phyloP scores from a whole-genome alignment of 108 stramenopile species.

The Poteriospumella lacustris region DNA sequence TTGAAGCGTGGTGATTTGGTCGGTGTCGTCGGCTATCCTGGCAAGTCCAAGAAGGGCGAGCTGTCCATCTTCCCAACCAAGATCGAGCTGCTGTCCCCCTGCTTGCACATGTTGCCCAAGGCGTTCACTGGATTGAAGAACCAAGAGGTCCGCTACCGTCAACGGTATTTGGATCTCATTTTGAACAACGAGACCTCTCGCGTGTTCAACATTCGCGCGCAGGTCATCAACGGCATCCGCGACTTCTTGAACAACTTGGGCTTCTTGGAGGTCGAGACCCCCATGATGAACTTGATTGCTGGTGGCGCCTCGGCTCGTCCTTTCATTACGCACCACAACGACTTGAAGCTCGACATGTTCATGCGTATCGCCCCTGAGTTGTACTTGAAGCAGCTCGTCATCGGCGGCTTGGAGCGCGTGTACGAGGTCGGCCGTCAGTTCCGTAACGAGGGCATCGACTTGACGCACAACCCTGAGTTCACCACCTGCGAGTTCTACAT shows the following conservation, averaged over 20 bases:
- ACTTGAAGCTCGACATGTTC: constrained; percentile 84
- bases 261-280: constrained; percentile 98
- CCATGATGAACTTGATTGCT: constrained; percentile 99
- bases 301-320: constrained; percentile 96
- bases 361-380: constrained; percentile 87
- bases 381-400: constrained; percentile 87
- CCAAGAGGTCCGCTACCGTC: constrained; percentile 92
- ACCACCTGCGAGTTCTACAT: constrained; percentile 97
- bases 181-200: constrained; percentile 79
- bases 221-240: constrained; percentile 85
- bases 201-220: constrained; percentile 75
- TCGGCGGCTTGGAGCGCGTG: constrained; percentile 96
- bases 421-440: constrained; percentile 99
- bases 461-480: constrained; percentile 99
- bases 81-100: constrained; percentile 83
- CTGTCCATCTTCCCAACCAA: constrained; percentile 83
- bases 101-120: constrained; percentile 97
- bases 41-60: constrained; percentile 92
- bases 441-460: constrained; percentile 98
- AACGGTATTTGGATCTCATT: constrained; percentile 96
- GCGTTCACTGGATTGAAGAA: constrained; percentile 81
- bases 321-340: constrained; percentile 97
- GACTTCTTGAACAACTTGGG: constrained; percentile 74
- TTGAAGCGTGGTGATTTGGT: constrained; percentile 91
- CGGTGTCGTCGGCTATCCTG: constrained; percentile 80